These are phyloP conservation scores for Trichoderma gamsii DNA, from an alignment of 495 filamentous ascomycete species.

Conservation along the genomic window DNA sequence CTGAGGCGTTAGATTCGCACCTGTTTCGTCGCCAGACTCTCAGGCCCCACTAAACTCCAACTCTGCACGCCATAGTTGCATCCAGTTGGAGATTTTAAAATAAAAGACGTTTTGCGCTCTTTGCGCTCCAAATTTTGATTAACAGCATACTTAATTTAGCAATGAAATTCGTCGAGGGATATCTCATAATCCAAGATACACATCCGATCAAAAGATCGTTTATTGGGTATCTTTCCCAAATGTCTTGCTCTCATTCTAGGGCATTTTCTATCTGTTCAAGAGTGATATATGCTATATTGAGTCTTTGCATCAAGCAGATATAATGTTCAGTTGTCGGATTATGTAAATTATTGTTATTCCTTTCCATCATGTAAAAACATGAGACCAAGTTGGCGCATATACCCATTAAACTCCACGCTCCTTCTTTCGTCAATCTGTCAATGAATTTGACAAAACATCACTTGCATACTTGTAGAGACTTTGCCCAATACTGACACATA, in stretches of 20 bases:
- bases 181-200: too few relatives aligned
- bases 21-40: background rate
- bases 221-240: too few relatives aligned
- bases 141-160: too few relatives aligned
- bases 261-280: too few relatives aligned
- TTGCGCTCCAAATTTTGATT: too few relatives aligned
- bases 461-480: background rate
- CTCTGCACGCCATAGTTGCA: background rate
- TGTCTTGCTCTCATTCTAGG: too few relatives aligned
- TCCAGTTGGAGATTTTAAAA: too few relatives aligned
- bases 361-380: background rate
- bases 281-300: background rate
- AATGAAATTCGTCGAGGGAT: too few relatives aligned
- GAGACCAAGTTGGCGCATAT: background rate
- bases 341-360: background rate
- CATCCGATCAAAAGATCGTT: too few relatives aligned
- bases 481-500: background rate
- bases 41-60: background rate
- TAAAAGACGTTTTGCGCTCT: background rate
- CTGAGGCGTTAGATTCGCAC: background rate
- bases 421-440: background rate
- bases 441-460: conserved; percentile 16
- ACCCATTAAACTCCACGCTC: background rate
- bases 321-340: background rate
- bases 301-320: background rate